Conservation (phyloP, 1,284 basidiomycete genomes). For the Tilletia indica region DNA sequence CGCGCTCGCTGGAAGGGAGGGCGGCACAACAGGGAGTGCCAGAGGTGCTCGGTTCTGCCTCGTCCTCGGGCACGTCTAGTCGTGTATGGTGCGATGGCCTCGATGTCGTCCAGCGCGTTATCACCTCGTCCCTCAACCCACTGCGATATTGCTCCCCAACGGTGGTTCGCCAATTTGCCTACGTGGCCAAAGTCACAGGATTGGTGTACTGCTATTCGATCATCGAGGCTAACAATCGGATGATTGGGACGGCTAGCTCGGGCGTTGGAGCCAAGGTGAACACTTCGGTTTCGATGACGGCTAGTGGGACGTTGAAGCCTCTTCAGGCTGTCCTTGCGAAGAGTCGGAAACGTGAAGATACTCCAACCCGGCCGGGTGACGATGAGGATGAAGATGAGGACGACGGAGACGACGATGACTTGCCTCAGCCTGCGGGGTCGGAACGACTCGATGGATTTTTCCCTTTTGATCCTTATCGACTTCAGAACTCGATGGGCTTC, state of each 20-base stretch:
- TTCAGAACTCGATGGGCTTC: constrained; percentile 63
- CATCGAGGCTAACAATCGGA: constrained; percentile 71
- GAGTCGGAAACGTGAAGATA: background rate
- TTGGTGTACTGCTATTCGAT: constrained; percentile 95
- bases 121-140: constrained; percentile 83
- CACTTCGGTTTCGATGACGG: constrained; percentile 16
- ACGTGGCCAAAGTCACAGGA: constrained; percentile 81
- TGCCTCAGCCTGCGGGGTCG: constrained; percentile 11
- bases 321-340: background rate
- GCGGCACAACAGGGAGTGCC: too few species aligned
- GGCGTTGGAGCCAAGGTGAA: background rate
- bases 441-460: constrained; percentile 81
- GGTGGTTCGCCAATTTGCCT: constrained; percentile 92
- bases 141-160: constrained; percentile 71
- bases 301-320: constrained; percentile 1
- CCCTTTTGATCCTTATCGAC: constrained; percentile 95
- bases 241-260: background rate
- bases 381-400: background rate
- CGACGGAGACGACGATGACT: background rate
- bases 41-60: background rate
- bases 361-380: background rate
- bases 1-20: too few species aligned
- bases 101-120: constrained; percentile 74
- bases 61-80: constrained; percentile 24
- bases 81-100: constrained; percentile 76